Percentiles rank a stretch among this genome's conserved stretches.
Evolutionary conservation across 2,329 filamentous ascomycete species (phyloP).

Genomic region (Trichoderma pleuroti): DNA sequence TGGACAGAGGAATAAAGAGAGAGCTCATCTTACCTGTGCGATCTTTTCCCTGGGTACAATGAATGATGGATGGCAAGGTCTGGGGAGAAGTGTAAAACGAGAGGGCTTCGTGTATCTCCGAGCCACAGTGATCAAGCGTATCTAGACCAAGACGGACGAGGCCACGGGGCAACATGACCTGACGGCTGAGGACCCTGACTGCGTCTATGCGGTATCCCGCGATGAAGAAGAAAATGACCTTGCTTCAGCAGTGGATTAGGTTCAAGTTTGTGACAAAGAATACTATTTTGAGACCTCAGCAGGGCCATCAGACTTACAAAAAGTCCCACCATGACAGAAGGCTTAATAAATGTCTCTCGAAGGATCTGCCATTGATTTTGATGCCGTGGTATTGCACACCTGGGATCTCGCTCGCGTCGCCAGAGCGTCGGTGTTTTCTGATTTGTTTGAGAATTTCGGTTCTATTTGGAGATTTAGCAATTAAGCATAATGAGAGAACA

Average conservation of each 20-base stretch:
- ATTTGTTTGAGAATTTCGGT: constrained; percentile 70
- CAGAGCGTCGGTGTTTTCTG: constrained; percentile 49
- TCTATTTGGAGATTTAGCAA: constrained; percentile 36
- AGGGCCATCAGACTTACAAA: constrained; percentile 43
- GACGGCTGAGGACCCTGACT: constrained; percentile 63
- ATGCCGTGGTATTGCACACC: constrained; percentile 63
- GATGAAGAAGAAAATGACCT: constrained; percentile 58
- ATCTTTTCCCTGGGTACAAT: constrained; percentile 90
- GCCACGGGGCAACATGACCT: constrained; percentile 70
- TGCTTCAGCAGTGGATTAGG: constrained; percentile 23
- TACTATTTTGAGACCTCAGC: background rate
- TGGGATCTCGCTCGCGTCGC: constrained; percentile 58
- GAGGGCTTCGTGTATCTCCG: constrained; percentile 51
- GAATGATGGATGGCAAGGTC: constrained; percentile 64
- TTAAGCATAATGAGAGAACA: background rate
- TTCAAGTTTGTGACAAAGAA: background rate
- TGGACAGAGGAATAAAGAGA: too few relatives aligned
- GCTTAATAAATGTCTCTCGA: constrained; percentile 65
- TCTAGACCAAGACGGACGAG: constrained; percentile 67
- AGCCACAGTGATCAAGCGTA: constrained; percentile 64
- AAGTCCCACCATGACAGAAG: constrained; percentile 66
- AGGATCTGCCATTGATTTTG: constrained; percentile 69
- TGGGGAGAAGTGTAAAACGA: constrained; percentile 29
- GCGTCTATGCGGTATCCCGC: constrained; percentile 66
- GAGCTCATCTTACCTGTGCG: constrained; percentile 42